Percentiles rank a stretch among this genome's conserved stretches.
phyloP scores from a whole-genome alignment of 768 basidiomycete species.

The Russula ochroleuca region DNA sequence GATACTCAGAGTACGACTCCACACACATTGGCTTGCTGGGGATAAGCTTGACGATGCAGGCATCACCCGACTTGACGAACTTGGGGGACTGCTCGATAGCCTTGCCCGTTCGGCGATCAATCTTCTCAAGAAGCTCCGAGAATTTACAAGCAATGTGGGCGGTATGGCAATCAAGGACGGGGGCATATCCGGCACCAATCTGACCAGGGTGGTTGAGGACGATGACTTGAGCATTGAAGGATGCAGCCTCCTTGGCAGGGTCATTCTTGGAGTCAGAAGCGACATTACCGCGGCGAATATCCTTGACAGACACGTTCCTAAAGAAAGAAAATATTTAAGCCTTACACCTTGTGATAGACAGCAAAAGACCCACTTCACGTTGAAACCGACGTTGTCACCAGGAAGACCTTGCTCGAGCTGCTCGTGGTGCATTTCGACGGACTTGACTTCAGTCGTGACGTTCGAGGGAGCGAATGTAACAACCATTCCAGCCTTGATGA shows the following conservation, averaged over 20 bases:
- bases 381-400: conserved; percentile 99
- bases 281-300: conserved; percentile 99
- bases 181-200: conserved; percentile 98
- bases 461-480: conserved; percentile 95
- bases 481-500: conserved; percentile 99
- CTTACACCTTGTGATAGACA: neutral
- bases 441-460: conserved; percentile 99
- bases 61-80: conserved; percentile 99
- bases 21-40: conserved; percentile 96
- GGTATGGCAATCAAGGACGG: conserved; percentile 99
- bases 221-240: conserved; percentile 99
- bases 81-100: conserved; percentile 83
- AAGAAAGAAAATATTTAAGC: conserved; percentile 15
- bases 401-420: conserved; percentile 91
- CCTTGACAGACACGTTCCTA: conserved; percentile 99
- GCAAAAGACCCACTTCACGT: conserved; percentile 72
- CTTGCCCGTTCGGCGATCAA: conserved; percentile 98
- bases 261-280: conserved; percentile 99
- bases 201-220: conserved; percentile 99
- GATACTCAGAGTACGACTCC: conserved; percentile 94
- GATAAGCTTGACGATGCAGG: conserved; percentile 96
- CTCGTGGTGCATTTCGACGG: conserved; percentile 99
- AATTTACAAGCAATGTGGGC: conserved; percentile 99
- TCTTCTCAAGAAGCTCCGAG: conserved; percentile 97
- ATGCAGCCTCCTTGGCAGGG: conserved; percentile 98